Percentiles rank a stretch among this genome's conserved stretches.
Conservation (phyloP, 441 rosid genomes). For the Adansonia madagascariensis region DNA sequence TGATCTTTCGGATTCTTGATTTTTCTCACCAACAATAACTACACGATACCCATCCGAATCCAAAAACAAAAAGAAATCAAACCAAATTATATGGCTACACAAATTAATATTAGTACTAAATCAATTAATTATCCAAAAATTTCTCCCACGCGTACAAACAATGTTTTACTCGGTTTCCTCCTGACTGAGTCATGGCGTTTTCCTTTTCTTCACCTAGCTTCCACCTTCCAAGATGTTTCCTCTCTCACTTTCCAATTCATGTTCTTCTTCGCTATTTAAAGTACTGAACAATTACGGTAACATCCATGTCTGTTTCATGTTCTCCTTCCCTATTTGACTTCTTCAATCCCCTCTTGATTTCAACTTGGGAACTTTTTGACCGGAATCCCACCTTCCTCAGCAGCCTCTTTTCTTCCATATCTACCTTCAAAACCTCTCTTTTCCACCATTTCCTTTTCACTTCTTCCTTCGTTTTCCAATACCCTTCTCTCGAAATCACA, state of each 20-base stretch:
- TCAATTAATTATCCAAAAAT: background rate
- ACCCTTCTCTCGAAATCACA: background rate
- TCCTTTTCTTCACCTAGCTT: background rate
- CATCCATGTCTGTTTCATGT: background rate
- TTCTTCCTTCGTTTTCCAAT: background rate
- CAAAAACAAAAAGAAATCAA: background rate
- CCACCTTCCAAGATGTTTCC: constrained; percentile 38
- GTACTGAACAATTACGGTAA: constrained; percentile 17
- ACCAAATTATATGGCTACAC: background rate
- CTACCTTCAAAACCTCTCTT: background rate
- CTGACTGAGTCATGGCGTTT: background rate
- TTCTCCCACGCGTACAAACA: background rate
- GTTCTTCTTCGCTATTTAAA: constrained; percentile 6
- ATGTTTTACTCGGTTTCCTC: background rate
- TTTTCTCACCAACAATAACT: background rate
- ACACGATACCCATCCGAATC: background rate
- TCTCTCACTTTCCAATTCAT: background rate
- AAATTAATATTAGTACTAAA: background rate
- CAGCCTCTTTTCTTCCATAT: background rate
- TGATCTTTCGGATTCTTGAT: background rate
- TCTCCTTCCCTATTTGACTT: constrained; percentile 1
- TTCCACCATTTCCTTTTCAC: background rate
- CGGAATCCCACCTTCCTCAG: background rate
- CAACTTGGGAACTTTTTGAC: constrained; percentile 7
- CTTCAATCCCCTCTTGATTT: background rate